A percentile compares a stretch with the other conserved stretches of the same genome.
Conservation (phyloP, 176 grass and related monocot genomes). For the Oryza brachyantha region DNA sequence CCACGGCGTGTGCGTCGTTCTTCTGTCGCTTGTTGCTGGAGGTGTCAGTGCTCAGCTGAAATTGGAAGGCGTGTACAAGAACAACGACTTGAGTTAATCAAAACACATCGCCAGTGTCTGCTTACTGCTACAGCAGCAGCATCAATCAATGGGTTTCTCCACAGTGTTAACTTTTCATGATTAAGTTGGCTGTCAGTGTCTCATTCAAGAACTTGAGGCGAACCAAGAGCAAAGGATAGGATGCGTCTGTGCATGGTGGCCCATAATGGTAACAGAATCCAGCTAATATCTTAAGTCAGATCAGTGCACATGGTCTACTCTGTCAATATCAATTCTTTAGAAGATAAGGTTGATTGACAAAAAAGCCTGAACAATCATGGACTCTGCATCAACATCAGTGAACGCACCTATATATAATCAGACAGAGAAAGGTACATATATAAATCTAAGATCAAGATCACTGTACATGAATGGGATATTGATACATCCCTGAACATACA, state of each 20-base stretch:
- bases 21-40: slow-evolving; percentile 32
- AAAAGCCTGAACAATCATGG: not conserved
- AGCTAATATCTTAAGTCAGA: not conserved
- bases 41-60: slow-evolving; percentile 33
- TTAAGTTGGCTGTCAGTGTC: not conserved
- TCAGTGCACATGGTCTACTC: not conserved
- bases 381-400: not conserved
- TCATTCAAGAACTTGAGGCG: not conserved
- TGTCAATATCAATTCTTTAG: not conserved
- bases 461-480: not conserved
- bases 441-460: not conserved
- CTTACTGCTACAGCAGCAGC: not conserved
- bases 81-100: not conserved
- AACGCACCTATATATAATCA: not conserved
- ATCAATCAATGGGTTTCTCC: not conserved
- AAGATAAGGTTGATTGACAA: not conserved
- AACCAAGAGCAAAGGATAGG: not conserved
- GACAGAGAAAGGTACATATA: not conserved
- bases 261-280: not conserved
- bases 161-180: not conserved
- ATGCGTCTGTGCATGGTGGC: not conserved
- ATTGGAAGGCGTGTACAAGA: not conserved
- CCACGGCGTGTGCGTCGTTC: not conserved
- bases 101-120: not conserved
- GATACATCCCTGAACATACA: not conserved